Conservation (phyloP, 2,329 filamentous ascomycete species). For the Penicillium capsulatum region DNA sequence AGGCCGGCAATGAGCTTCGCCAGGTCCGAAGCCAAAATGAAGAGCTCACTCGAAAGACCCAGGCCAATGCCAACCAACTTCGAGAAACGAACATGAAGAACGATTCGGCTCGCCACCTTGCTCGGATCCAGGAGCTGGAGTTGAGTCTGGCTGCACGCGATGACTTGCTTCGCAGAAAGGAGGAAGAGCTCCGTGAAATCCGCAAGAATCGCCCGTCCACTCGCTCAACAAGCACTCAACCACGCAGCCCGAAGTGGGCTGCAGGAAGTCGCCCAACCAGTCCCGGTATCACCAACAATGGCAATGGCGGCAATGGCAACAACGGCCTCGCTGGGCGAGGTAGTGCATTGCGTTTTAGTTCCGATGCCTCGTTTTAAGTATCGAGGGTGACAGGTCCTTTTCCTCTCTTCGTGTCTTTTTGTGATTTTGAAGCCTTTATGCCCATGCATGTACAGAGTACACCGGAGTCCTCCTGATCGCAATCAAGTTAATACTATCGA, state of each 20-base stretch:
- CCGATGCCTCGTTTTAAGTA: conserved; percentile 7
- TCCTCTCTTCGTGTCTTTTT: too few species aligned
- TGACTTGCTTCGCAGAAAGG: conserved; percentile 39
- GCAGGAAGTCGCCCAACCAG: conserved; percentile 39
- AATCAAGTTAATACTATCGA: too few species aligned
- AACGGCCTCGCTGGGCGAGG: conserved; percentile 27
- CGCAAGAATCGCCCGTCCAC: conserved; percentile 44
- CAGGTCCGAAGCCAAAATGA: conserved; percentile 38
- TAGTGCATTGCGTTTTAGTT: conserved; percentile 39
- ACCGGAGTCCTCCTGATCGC: not conserved
- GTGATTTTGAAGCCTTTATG: not conserved
- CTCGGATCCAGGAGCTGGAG: conserved; percentile 40
- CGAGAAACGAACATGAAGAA: conserved; percentile 37
- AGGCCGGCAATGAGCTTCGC: conserved; percentile 37
- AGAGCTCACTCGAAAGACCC: conserved; percentile 35
- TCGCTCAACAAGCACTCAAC: conserved; percentile 42
- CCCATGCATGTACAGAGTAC: conserved; percentile 1
- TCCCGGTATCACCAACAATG: conserved; percentile 33
- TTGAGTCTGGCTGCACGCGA: conserved; percentile 35
- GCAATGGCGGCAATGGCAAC: conserved; percentile 28
- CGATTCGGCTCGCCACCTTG: conserved; percentile 33
- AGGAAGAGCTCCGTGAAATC: conserved; percentile 44
- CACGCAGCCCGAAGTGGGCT: conserved; percentile 40
- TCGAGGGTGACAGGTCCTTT: not conserved
- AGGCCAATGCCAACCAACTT: conserved; percentile 35